A percentile compares a stretch with the other conserved stretches of the same genome.
These are phyloP conservation scores for Ceratobasidium sp. DNA, from an alignment of 1,284 basidiomycete species.

Conservation along the genomic window DNA sequence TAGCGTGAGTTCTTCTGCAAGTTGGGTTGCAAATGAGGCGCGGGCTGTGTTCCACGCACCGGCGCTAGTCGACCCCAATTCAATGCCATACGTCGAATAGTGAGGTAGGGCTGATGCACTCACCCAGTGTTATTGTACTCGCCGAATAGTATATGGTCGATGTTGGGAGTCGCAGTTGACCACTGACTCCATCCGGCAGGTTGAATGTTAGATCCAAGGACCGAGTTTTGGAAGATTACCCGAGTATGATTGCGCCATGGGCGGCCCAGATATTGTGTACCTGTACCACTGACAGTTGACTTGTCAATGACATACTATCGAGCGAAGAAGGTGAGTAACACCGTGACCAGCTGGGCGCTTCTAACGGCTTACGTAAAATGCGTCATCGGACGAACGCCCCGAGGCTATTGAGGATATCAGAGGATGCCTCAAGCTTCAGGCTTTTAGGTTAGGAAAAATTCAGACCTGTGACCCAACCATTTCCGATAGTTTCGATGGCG, in stretches of 20 bases:
- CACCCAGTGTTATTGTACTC: slow-evolving; percentile 42
- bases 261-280: slow-evolving; percentile 34
- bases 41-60: slow-evolving; percentile 28
- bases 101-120: not conserved
- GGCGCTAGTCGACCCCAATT: not conserved
- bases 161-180: slow-evolving; percentile 36
- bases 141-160: slow-evolving; percentile 42
- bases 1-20: slow-evolving; percentile 27
- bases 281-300: not conserved
- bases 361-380: slow-evolving; percentile 40
- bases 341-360: too few relatives aligned
- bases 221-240: slow-evolving; percentile 43
- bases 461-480: slow-evolving; percentile 41
- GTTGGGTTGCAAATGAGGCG: slow-evolving; percentile 35
- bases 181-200: slow-evolving; percentile 41
- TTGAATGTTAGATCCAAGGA: slow-evolving; percentile 20
- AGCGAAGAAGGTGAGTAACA: not conserved
- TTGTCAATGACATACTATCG: slow-evolving; percentile 30
- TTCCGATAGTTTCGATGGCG: slow-evolving; percentile 39
- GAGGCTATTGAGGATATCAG: too few relatives aligned
- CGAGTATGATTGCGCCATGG: slow-evolving; percentile 41
- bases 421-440: too few relatives aligned
- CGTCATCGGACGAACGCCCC: slow-evolving; percentile 39
- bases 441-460: too few relatives aligned
- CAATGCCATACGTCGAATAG: not conserved